Percentiles rank a stretch among this genome's conserved stretches.
Conservation (phyloP, 139 green algal genomes). For the Closterium sp. region DNA sequence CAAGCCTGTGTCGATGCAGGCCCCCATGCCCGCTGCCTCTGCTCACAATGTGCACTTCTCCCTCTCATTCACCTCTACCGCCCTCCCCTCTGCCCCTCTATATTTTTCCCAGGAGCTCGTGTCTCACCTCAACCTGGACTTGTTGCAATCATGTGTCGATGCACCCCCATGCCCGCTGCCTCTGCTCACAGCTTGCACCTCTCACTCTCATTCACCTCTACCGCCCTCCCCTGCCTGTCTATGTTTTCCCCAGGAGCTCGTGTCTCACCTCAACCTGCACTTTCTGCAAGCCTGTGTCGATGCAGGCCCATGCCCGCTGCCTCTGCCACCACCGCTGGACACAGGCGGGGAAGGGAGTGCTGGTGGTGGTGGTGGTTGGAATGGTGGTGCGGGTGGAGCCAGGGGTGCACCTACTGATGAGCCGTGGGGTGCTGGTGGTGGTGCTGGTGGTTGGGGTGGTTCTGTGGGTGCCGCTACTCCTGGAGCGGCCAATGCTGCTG, state of each 20-base stretch:
- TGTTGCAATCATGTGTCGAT: no score
- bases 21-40: no score
- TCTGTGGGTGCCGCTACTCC: background rate
- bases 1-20: no score
- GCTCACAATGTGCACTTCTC: no score
- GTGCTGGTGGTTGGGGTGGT: background rate
- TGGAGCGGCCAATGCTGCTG: background rate
- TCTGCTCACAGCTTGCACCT: no score
- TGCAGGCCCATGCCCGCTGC: background rate
- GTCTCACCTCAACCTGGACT: no score
- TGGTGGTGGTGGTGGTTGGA: background rate
- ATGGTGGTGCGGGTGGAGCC: background rate
- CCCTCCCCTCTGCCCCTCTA: no score
- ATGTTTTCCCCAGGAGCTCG: background rate
- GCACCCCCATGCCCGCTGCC: no score
- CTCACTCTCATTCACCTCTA: no score
- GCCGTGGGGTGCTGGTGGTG: background rate
- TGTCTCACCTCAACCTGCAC: background rate
- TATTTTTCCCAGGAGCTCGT: no score
- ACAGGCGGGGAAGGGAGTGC: background rate
- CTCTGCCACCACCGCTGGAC: background rate
- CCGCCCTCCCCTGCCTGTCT: no score
- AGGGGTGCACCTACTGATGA: background rate
- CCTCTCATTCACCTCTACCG: no score
- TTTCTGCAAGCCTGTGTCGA: background rate